phyloP scores from a whole-genome alignment of 306 rosid genomes.

The Medicago ruthenica region DNA sequence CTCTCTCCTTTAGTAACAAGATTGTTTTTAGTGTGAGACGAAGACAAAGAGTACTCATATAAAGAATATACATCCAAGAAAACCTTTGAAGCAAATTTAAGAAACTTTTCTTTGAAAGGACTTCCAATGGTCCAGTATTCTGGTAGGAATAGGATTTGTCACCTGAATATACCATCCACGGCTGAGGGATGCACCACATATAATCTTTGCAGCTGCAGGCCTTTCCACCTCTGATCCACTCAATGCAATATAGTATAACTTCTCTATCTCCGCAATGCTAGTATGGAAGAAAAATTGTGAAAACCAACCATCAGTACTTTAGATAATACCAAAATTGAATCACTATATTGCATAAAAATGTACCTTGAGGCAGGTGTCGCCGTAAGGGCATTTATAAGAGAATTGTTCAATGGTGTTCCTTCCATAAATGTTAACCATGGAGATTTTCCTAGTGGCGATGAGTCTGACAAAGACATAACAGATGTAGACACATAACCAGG shows the following conservation, averaged over 20 bases:
- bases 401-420: slow-evolving; percentile 64
- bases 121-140: slow-evolving; percentile 36
- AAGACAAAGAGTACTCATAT: neutral
- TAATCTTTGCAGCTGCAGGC: slow-evolving; percentile 73
- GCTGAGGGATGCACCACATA: slow-evolving; percentile 81
- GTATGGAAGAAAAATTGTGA: slow-evolving; percentile 46
- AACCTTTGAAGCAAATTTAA: slow-evolving; percentile 27
- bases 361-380: slow-evolving; percentile 78
- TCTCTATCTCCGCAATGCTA: slow-evolving; percentile 78
- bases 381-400: slow-evolving; percentile 62
- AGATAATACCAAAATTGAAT: slow-evolving; percentile 35
- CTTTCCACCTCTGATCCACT: slow-evolving; percentile 76
- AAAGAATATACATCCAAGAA: slow-evolving; percentile 34
- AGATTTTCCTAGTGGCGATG: slow-evolving; percentile 58
- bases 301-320: slow-evolving; percentile 44
- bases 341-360: slow-evolving; percentile 22
- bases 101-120: slow-evolving; percentile 26
- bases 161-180: slow-evolving; percentile 93
- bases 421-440: slow-evolving; percentile 80
- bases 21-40: neutral
- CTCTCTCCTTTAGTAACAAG: slow-evolving; percentile 11
- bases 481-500: slow-evolving; percentile 69
- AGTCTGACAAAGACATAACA: slow-evolving; percentile 50
- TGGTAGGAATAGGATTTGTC: slow-evolving; percentile 38
- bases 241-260: slow-evolving; percentile 68